These are phyloP conservation scores for Logfia minima DNA, from an alignment of 129 eudicot genomes.

Conservation along the genomic window DNA sequence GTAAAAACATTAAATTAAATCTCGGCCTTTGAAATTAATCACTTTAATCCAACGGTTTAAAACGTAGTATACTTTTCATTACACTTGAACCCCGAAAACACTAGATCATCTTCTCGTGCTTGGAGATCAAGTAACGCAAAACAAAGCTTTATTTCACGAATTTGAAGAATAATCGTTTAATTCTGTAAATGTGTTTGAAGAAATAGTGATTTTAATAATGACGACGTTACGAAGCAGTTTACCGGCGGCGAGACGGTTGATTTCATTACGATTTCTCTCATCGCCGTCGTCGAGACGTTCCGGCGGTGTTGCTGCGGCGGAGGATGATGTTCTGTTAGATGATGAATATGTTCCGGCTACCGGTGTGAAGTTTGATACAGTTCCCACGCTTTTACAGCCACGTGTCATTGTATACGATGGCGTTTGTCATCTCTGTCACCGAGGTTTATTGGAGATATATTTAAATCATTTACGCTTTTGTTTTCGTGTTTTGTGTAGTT, in stretches of 20 bases:
- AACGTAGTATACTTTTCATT: not conserved
- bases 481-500: not conserved
- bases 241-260: constrained; percentile 3
- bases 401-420: constrained; percentile 87
- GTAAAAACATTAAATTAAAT: not conserved
- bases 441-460: constrained; percentile 39
- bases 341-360: constrained; percentile 18
- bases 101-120: constrained; percentile 29
- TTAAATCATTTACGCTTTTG: not conserved
- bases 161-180: not conserved
- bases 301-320: constrained; percentile 35
- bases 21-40: not conserved
- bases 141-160: constrained; percentile 24
- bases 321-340: constrained; percentile 38
- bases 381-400: constrained; percentile 60
- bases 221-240: constrained; percentile 19
- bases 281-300: constrained; percentile 29
- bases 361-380: constrained; percentile 19
- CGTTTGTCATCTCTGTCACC: constrained; percentile 93
- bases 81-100: not conserved
- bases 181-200: constrained; percentile 1
- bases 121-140: constrained; percentile 33
- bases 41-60: constrained; percentile 17
- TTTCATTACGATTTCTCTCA: constrained; percentile 15
- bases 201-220: not conserved